These are phyloP conservation scores for Linum lewisii DNA, from an alignment of 345 rosid genomes.

Conservation along the genomic window DNA sequence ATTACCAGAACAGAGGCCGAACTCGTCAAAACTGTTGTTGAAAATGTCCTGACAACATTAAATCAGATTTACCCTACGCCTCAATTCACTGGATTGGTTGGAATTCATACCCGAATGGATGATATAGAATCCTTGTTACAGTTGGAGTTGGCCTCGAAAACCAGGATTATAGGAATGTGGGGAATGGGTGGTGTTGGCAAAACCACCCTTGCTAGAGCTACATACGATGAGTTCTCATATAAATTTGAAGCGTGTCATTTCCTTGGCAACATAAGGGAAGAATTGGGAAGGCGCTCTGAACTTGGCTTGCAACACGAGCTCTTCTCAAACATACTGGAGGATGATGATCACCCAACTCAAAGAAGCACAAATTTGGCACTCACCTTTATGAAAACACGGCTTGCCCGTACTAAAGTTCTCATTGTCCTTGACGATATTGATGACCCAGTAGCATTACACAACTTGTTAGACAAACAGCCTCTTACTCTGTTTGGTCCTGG, in stretches of 20 bases:
- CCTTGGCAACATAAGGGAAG: slow-evolving; percentile 1
- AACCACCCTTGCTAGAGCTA: neutral
- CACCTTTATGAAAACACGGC: neutral
- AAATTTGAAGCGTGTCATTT: neutral
- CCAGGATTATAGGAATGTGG: neutral
- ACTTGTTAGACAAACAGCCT: neutral
- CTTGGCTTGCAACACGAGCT: neutral
- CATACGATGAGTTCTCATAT: neutral
- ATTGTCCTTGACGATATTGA: neutral
- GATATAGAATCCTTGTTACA: neutral
- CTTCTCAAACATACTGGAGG: neutral
- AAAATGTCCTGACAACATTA: neutral
- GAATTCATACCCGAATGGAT: neutral
- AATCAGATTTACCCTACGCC: neutral
- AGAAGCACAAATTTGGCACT: neutral
- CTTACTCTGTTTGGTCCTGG: slow-evolving; percentile 2
- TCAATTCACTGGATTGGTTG: neutral
- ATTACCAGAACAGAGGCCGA: neutral
- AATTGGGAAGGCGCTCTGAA: neutral
- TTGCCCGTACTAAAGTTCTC: neutral
- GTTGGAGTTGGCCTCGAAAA: neutral
- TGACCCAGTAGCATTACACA: neutral
- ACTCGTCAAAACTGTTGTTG: neutral
- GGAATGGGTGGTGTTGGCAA: slow-evolving; percentile 3
- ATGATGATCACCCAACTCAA: neutral